Base-by-base conservation (phyloP, 495 filamentous ascomycete species). In the Xylaria acuta region DNA sequence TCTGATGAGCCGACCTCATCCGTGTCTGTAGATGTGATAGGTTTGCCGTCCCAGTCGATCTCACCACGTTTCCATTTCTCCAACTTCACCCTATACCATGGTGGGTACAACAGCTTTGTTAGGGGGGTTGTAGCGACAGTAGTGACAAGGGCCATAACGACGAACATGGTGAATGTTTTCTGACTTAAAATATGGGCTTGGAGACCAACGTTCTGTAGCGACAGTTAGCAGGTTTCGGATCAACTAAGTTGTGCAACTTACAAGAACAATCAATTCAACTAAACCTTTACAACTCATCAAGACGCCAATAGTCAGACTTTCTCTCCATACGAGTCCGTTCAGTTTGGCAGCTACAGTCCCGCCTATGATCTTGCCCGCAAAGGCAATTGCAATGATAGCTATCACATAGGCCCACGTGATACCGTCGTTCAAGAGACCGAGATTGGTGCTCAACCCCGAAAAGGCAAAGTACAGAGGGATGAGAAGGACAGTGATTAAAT, bases 211-310 rank as follows among this genome's bases (percentile, higher is more conserved):
- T 99, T 99, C 93, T 97, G 70, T 1, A 41, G 51, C 41, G 30
- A 58, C 0, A 20, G 62, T 85, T 74, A 84, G 79, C 66, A 69
- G 18, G 12, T 7, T 49, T 47, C 5, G 20, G 20, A 20, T 47
- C 30, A 51, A 2, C 25, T 22, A 27, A 18, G 45, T n/a, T 12
- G 0, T 6, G n/a, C 12, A 45, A 84, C 90, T 84, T 86, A 97
- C 94, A 80, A 99, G 78, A 3, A 98, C 95, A 81, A 99, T 99
- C 62, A 98, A 84, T 81, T 99, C 96, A 0, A 98, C 93, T 63
- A 99, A 85, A 68, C 96, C 96, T 79, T 99, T 99, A 81, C 96
- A 99, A 79, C 94, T 97, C 96, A 99, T 99, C 80, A 99, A 79
- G 49, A 92, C 90, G 32, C 96, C 96, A 73, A 99, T 97, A 5